Evolutionary conservation across 108 stramenopile genomes (phyloP), one percentile per base, ranked within the genome.

Genomic region (Nitzschia inconspicua): DNA sequence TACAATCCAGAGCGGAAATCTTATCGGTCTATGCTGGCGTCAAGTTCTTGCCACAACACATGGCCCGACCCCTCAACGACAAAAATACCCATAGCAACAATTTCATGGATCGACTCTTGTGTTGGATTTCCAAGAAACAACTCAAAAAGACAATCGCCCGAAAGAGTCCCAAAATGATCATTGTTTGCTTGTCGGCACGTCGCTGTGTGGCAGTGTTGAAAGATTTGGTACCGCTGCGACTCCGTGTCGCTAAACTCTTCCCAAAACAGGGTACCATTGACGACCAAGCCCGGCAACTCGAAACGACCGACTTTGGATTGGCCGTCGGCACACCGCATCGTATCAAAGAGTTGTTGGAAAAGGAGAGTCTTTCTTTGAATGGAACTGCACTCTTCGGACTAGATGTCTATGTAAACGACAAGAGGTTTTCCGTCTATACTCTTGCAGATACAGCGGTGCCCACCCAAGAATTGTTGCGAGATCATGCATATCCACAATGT

Each of bases 261-360:
- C 83, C 91, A 10, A 93, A 93, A 47, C 85, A 93, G 25, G 68
- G 79, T 46, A 77, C 59, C 9, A 68, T 93, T 8, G 79, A 80
- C 23, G 75, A 77, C 28, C 91, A 93, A 48, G 63, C 63, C 9
- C 67, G 68, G 13, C 50, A 84, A 57, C 57, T 89, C 18, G 32
- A 62, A 27, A 35, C 44, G 1, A 56, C 68, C 20, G 52, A 66
- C 22, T 88, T 75, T 56, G 73, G 68, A 13, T 63, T 93, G 41
- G 91, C 82, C 0, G 86, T 93, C 1, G 87, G 91, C 8, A 93
- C 91, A 1, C 91, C 91, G 6, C 82, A 87, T 52, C 79, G 91
- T 48, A 51, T 93, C 20, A 53, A 70, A 20, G 75, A 79, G 18
- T 57, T 72, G 6, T 51, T 58, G 18, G 39, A 60, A 4, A 64